Evolutionary conservation across 2,329 filamentous ascomycete genomes (phyloP), one percentile per base, ranked within the genome.

Genomic region (Penicillium sp.): DNA sequence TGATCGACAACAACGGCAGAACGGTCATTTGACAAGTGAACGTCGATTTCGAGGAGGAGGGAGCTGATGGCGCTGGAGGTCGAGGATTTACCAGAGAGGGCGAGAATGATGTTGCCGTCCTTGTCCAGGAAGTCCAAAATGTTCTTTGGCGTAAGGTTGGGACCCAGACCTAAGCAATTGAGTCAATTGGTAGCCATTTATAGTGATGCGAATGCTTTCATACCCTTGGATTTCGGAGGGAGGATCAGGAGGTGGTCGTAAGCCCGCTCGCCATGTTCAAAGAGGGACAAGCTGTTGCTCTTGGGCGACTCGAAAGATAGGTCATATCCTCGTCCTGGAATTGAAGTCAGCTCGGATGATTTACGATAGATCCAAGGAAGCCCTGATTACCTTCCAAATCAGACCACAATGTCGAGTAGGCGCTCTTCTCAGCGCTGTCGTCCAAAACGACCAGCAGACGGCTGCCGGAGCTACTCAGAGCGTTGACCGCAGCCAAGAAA

Each of bases 211-310:
- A 29, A 21, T 13, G 2, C n/a, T 26, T 48, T 44, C 63, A 43
- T 71, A 91, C 89, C 92, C 84, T 99, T 99, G 28, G 90, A 86
- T 76, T 93, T 96, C 56, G 88, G 86, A 48, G 94, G 94, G 61
- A 97, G 85, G 64, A 99, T 83, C 61, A 97, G 76, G 61, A 97
- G 79, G 76, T 99, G 93, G 77, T 97, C 93, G 76, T 92, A 97
- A 60, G 85, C 86, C 73, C 89, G 87, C 78, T 94, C 91, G 71
- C 93, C 94, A 60, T 94, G 86, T 70, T 86, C 82, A 79, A 97
- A 96, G 62, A 99, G 82, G 48, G 85, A 83, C 66, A 97, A 78
- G 47, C 82, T 80, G 49, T 91, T 85, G 72, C 85, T 89, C 78
- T 94, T 94, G 57, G 91, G 90, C 7, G 91, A 92, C 73, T 92